phyloP scores from a whole-genome alignment of 805 yeast species.

The Schizosaccharomyces pombe region DNA sequence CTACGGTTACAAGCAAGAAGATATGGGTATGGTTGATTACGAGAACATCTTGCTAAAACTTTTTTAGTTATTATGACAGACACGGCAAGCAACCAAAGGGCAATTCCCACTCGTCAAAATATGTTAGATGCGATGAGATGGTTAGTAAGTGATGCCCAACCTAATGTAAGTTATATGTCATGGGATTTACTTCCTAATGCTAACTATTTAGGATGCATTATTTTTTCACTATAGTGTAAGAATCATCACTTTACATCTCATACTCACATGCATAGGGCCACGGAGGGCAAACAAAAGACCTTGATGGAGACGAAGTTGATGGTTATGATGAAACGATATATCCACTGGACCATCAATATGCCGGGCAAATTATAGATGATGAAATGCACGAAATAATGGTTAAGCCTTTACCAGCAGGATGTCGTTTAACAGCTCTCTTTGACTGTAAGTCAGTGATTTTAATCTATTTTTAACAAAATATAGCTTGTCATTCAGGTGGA shows the following conservation, averaged over 20 bases:
- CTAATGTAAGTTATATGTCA: slow-evolving; percentile 26
- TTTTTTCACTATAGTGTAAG: slow-evolving; percentile 3
- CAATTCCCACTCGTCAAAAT: slow-evolving; percentile 41
- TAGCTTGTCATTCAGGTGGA: slow-evolving; percentile 55
- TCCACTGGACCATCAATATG: slow-evolving; percentile 44
- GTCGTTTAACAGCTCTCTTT: slow-evolving; percentile 53
- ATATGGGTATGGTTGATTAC: slow-evolving; percentile 8
- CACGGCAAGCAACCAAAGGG: slow-evolving; percentile 19
- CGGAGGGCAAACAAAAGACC: slow-evolving; percentile 52
- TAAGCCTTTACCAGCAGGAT: slow-evolving; percentile 43
- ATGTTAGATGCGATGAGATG: slow-evolving; percentile 61
- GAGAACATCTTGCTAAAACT: slow-evolving; percentile 17
- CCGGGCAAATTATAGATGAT: slow-evolving; percentile 55
- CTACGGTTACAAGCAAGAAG: slow-evolving; percentile 9
- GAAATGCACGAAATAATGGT: slow-evolving; percentile 27
- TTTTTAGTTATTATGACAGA: slow-evolving; percentile 19
- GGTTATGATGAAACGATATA: slow-evolving; percentile 52
- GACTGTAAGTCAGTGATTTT: slow-evolving; percentile 24
- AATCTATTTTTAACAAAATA: neutral
- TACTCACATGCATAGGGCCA: slow-evolving; percentile 75
- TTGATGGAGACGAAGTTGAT: slow-evolving; percentile 52
- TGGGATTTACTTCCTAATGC: neutral
- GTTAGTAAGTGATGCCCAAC: slow-evolving; percentile 48
- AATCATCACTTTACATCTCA: slow-evolving; percentile 22
- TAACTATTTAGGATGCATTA: neutral